phyloP scores from a whole-genome alignment of 345 rosid genomes.

The Euphorbia pulcherrima region DNA sequence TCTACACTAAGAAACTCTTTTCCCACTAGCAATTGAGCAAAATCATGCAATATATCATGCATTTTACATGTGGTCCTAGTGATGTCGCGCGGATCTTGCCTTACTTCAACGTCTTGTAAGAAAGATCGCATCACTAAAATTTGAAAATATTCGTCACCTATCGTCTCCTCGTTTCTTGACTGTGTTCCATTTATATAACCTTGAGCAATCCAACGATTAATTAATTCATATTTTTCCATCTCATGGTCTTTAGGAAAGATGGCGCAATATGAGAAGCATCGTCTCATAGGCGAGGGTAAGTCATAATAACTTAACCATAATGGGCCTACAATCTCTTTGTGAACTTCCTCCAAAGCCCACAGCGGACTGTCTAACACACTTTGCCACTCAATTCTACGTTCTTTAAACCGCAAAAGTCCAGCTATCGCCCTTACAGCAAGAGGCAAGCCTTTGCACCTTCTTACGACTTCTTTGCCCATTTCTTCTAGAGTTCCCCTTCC shows the following conservation, averaged over 20 bases:
- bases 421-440: slow-evolving; percentile 6
- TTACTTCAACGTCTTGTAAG: neutral
- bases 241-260: neutral
- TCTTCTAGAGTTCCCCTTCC: neutral
- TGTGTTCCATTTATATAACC: neutral
- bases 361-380: slow-evolving; percentile 10
- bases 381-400: slow-evolving; percentile 12
- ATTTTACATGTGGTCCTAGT: neutral
- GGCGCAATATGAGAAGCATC: neutral
- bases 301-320: slow-evolving; percentile 13
- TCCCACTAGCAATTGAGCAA: neutral
- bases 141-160: neutral
- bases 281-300: neutral
- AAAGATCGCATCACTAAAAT: neutral
- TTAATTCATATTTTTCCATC: neutral
- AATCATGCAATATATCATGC: neutral
- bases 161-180: neutral
- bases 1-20: neutral
- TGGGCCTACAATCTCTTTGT: slow-evolving; percentile 7
- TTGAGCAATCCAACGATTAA: neutral
- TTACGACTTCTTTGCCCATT: neutral
- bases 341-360: slow-evolving; percentile 15
- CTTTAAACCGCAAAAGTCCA: slow-evolving; percentile 5
- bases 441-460: neutral
- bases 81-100: no score